Evolutionary conservation across 2,329 filamentous ascomycete genomes (phyloP).

Genomic region (Proliferodiscus dingleyae): DNA sequence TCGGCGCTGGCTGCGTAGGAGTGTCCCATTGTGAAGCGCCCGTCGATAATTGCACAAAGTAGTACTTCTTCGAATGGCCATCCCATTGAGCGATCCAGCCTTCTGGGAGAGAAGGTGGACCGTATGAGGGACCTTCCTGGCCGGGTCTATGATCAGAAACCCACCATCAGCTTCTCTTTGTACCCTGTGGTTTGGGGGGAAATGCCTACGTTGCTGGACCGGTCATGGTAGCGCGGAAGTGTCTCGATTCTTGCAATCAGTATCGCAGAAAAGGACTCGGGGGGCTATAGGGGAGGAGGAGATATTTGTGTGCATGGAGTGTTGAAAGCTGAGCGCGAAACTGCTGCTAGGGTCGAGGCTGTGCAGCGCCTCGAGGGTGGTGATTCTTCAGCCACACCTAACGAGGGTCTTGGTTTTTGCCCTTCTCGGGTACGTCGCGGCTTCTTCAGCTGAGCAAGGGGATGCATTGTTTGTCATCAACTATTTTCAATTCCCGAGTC

Average conservation of each 20-base stretch:
- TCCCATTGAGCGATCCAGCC: constrained; percentile 71
- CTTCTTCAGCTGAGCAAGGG: too few species aligned
- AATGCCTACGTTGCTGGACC: constrained; percentile 27
- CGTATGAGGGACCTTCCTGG: constrained; percentile 32
- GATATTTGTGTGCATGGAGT: background rate
- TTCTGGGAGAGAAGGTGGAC: constrained; percentile 54
- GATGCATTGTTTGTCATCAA: too few species aligned
- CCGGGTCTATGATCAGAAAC: constrained; percentile 22
- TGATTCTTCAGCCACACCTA: constrained; percentile 4
- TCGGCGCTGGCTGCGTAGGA: constrained; percentile 59
- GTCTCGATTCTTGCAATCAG: background rate
- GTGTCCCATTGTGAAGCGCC: constrained; percentile 71
- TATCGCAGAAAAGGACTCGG: constrained; percentile 1
- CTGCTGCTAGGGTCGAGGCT: too few species aligned
- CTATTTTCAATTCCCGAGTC: too few species aligned
- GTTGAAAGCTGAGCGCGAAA: too few species aligned
- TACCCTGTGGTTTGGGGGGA: background rate
- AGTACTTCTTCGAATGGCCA: constrained; percentile 58
- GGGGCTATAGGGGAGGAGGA: background rate
- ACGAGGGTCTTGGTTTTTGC: too few species aligned
- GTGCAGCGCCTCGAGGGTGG: too few species aligned
- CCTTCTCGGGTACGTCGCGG: too few species aligned
- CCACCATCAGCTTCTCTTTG: constrained; percentile 9
- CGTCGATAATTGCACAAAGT: constrained; percentile 68
- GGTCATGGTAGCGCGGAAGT: constrained; percentile 20